phyloP scores from a whole-genome alignment of 164 flowering plant genomes.

The Stephania cephalantha region DNA sequence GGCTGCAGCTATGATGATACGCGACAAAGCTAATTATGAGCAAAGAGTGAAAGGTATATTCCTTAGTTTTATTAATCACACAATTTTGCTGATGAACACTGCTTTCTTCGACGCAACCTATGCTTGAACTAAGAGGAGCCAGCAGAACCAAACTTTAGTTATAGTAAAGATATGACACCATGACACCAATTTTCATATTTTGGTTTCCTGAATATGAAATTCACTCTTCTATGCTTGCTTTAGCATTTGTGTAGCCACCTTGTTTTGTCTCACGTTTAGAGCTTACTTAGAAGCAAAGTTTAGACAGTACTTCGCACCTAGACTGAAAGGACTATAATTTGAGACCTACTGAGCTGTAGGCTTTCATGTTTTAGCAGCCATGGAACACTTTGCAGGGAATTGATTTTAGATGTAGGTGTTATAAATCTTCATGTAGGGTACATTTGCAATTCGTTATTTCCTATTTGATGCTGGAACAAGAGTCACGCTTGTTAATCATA shows the following conservation, averaged over 20 bases:
- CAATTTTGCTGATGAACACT: neutral
- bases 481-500: neutral
- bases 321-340: neutral
- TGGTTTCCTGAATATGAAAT: too few species aligned
- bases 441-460: neutral
- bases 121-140: neutral
- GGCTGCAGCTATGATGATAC: slow-evolving; percentile 96
- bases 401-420: neutral
- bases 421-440: neutral
- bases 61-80: neutral
- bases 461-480: neutral
- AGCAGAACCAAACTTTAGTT: neutral
- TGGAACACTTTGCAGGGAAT: neutral
- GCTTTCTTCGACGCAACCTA: neutral
- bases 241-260: neutral
- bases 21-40: slow-evolving; percentile 69
- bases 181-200: too few species aligned
- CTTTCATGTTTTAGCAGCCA: neutral
- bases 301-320: neutral
- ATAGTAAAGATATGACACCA: too few species aligned
- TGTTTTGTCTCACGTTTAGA: neutral
- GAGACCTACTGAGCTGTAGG: neutral
- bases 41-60: slow-evolving; percentile 71
- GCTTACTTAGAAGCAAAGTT: neutral
- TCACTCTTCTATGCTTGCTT: neutral